Conservation (phyloP, 75 land plant species). For the Cunninghamia lanceolata region DNA sequence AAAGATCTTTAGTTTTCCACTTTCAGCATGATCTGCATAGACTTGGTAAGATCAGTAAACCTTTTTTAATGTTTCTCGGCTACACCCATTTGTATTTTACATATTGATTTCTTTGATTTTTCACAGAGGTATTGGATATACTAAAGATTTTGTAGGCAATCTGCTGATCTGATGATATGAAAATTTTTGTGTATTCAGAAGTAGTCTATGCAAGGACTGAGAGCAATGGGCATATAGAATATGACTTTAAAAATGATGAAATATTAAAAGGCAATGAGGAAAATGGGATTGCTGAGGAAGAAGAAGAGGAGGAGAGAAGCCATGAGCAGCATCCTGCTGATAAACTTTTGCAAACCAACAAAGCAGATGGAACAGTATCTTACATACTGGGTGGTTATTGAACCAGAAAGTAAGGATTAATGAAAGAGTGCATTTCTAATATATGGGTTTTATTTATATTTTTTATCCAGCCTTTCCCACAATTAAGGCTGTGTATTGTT, state of each 20-base stretch:
- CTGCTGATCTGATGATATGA: background rate
- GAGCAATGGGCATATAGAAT: background rate
- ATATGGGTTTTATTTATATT: too few species aligned
- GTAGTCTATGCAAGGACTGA: background rate
- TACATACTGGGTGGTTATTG: constrained; percentile 8
- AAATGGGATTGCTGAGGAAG: background rate
- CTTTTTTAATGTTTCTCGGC: background rate
- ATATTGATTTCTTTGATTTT: too few species aligned
- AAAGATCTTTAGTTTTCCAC: background rate
- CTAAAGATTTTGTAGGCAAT: too few species aligned
- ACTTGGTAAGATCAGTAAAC: background rate
- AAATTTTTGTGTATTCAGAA: background rate
- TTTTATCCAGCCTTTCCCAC: background rate
- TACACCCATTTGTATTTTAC: too few species aligned
- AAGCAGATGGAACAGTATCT: constrained; percentile 4
- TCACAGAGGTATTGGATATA: too few species aligned
- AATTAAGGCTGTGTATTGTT: too few species aligned
- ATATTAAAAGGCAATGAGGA: background rate
- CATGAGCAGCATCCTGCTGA: constrained; percentile 1
- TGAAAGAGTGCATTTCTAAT: background rate
- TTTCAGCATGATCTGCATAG: background rate
- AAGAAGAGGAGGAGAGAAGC: background rate
- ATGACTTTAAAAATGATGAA: background rate
- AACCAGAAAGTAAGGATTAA: background rate
- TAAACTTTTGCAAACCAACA: constrained; percentile 7